Conservation (phyloP, 208 protist species). For the Crithidia mellificae region DNA sequence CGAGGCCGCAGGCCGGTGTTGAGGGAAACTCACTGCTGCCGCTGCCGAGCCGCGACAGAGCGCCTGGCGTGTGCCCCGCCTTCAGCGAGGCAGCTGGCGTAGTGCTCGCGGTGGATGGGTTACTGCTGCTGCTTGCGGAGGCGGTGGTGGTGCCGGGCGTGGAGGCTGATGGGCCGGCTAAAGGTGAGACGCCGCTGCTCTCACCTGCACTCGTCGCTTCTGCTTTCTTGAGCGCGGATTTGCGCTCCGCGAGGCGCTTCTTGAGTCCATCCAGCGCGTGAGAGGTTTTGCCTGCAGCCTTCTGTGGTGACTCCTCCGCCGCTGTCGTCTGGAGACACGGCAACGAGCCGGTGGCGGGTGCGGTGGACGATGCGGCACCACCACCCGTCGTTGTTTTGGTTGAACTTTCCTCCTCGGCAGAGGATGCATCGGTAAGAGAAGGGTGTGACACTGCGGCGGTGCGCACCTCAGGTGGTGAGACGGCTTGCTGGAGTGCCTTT, state of each 20-base stretch:
- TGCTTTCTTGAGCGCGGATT: conserved; percentile 33
- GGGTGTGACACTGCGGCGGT: background rate
- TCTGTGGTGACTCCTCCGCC: conserved; percentile 9
- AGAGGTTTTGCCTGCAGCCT: conserved; percentile 21
- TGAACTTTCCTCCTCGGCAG: background rate
- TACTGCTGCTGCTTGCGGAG: background rate
- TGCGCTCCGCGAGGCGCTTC: conserved; percentile 52
- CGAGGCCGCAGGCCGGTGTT: background rate
- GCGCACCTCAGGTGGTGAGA: background rate
- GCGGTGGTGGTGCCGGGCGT: no score
- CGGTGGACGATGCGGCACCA: background rate
- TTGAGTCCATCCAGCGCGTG: conserved; percentile 42
- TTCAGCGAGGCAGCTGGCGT: background rate
- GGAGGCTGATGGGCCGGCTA: no score
- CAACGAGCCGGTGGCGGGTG: background rate
- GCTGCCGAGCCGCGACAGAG: background rate
- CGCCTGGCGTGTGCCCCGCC: background rate
- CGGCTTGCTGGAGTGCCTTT: conserved; percentile 35
- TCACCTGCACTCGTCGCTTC: conserved; percentile 12
- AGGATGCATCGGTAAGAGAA: background rate
- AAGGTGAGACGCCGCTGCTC: background rate
- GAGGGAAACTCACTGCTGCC: conserved; percentile 18
- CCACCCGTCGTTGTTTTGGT: background rate
- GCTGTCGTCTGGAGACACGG: conserved; percentile 1
- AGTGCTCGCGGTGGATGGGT: background rate